phyloP scores from a whole-genome alignment of 2,329 filamentous ascomycete species.

The Purpureocillium lavendulum region DNA sequence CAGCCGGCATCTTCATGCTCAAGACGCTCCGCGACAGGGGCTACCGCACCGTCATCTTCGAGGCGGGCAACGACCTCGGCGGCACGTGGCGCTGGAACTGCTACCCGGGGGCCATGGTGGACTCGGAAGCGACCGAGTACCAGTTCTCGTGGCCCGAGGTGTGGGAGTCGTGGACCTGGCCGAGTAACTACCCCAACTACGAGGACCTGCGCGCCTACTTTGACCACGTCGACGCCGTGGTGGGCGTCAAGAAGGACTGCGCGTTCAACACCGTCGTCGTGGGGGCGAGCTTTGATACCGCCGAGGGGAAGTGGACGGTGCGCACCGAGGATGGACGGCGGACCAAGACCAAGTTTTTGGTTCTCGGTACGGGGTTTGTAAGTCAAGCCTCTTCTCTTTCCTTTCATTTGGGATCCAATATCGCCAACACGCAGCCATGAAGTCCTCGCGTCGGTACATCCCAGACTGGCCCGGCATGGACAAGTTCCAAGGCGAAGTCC shows the following conservation, averaged over 20 bases:
- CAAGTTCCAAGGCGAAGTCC: conserved; percentile 49
- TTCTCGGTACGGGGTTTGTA: conserved; percentile 46
- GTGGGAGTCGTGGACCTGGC: conserved; percentile 50
- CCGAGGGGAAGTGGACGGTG: conserved; percentile 38
- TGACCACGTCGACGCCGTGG: conserved; percentile 46
- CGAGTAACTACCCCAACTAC: conserved; percentile 40
- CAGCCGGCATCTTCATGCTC: conserved; percentile 40
- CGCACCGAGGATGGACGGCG: conserved; percentile 39
- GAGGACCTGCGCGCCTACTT: conserved; percentile 49
- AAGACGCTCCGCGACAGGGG: conserved; percentile 43
- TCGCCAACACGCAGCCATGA: not conserved
- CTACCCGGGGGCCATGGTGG: conserved; percentile 46
- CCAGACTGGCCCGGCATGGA: conserved; percentile 52
- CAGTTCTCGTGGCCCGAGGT: conserved; percentile 43
- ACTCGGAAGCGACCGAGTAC: conserved; percentile 45
- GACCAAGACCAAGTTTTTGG: conserved; percentile 40
- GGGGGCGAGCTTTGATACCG: conserved; percentile 40
- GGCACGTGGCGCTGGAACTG: conserved; percentile 50
- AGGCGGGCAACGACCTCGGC: conserved; percentile 41
- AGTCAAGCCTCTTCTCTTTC: conserved; percentile 5
- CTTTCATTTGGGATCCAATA: not conserved
- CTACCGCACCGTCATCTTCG: conserved; percentile 38
- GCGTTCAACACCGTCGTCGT: conserved; percentile 48
- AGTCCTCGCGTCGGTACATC: conserved; percentile 51
- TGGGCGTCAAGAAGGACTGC: conserved; percentile 47